Conservation (phyloP, 2,329 filamentous ascomycete genomes). For the Ceratocystis colombiana region DNA sequence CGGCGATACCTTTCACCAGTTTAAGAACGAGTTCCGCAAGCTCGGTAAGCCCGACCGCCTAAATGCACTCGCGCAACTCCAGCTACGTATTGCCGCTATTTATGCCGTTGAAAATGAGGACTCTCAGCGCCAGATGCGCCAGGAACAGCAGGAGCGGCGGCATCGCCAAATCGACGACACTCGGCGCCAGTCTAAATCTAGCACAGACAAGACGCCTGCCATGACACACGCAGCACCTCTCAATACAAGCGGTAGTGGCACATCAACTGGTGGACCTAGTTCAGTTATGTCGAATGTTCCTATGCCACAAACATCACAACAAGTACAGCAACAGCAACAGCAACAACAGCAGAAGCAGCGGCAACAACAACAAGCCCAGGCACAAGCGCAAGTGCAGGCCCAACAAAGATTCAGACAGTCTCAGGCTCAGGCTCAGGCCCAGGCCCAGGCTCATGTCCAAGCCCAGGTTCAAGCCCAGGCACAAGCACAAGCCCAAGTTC, state of each 20-base stretch:
- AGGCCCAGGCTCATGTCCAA: constrained; percentile 4
- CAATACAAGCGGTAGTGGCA: neutral
- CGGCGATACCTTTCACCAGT: constrained; percentile 38
- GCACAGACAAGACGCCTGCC: constrained; percentile 1
- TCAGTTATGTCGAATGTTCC: constrained; percentile 25
- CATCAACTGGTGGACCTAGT: constrained; percentile 3
- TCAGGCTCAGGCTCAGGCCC: constrained; percentile 21
- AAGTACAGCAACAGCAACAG: constrained; percentile 15
- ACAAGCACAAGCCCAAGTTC: constrained; percentile 12
- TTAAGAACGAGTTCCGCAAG: constrained; percentile 38
- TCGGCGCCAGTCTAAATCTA: constrained; percentile 27
- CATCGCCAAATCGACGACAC: constrained; percentile 35
- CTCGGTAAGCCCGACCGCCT: constrained; percentile 36
- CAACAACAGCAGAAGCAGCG: constrained; percentile 18
- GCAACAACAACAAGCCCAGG: neutral
- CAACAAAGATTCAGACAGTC: constrained; percentile 28
- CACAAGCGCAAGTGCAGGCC: constrained; percentile 8
- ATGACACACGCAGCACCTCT: constrained; percentile 14
- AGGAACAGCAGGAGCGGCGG: constrained; percentile 34
- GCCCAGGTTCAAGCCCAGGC: constrained; percentile 16
- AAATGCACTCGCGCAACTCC: constrained; percentile 35
- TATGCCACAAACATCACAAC: constrained; percentile 7
- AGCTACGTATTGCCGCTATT: constrained; percentile 38
- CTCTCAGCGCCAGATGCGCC: constrained; percentile 35
- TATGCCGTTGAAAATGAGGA: constrained; percentile 40